Conservation (phyloP, 2,329 filamentous ascomycete genomes). For the Alternaria brassicicola region DNA sequence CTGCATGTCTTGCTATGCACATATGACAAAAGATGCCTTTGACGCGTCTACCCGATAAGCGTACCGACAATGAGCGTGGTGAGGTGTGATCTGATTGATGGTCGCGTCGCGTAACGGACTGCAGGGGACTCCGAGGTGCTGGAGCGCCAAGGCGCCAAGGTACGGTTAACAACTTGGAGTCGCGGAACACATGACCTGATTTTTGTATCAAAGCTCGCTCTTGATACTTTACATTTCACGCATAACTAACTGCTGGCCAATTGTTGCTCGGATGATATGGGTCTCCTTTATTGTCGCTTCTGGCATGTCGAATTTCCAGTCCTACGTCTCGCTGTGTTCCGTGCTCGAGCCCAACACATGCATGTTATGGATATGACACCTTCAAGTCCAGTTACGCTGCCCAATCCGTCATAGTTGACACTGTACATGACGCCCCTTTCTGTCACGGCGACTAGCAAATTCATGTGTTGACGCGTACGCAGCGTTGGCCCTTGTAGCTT, state of each 20-base stretch:
- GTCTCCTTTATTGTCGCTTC: too few relatives aligned
- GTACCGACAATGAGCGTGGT: neutral
- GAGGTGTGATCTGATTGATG: neutral
- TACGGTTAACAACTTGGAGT: neutral
- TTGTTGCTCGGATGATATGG: too few relatives aligned
- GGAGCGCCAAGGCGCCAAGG: slow-evolving; percentile 8
- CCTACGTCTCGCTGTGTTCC: neutral
- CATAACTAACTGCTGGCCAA: neutral
- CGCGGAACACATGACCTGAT: neutral
- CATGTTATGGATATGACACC: too few relatives aligned
- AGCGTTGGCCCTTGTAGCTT: too few relatives aligned
- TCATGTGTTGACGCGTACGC: too few relatives aligned
- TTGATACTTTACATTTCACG: neutral
- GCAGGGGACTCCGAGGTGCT: slow-evolving; percentile 3
- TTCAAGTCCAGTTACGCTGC: too few relatives aligned
- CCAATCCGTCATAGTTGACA: too few relatives aligned
- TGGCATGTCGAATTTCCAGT: neutral
- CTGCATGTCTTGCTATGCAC: neutral
- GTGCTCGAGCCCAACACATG: too few relatives aligned
- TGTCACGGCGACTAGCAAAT: too few relatives aligned
- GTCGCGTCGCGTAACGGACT: neutral
- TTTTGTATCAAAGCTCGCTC: neutral
- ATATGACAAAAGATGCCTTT: neutral
- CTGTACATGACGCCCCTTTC: too few relatives aligned
- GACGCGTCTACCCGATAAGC: neutral